Evolutionary conservation across 768 basidiomycete genomes (phyloP).

Genomic region (Boletus subparvulus): DNA sequence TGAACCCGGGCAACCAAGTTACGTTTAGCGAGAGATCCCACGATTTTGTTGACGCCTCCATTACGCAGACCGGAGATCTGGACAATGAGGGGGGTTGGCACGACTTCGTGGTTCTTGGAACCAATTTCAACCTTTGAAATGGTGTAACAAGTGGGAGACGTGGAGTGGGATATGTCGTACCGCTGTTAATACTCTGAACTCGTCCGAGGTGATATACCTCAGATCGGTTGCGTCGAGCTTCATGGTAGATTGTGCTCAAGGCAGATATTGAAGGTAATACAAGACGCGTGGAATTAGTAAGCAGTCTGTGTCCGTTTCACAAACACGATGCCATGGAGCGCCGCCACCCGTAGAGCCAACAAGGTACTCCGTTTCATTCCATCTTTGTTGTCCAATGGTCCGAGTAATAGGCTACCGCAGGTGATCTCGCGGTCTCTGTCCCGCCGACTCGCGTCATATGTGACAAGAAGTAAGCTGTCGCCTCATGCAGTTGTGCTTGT

Average conservation of each 20-base stretch:
- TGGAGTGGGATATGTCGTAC: constrained; percentile 39
- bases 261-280: not conserved
- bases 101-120: constrained; percentile 96
- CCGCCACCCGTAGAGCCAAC: constrained; percentile 32
- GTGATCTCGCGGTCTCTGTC: constrained; percentile 21
- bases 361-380: constrained; percentile 26
- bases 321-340: constrained; percentile 16
- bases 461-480: constrained; percentile 17
- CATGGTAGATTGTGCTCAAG: constrained; percentile 46
- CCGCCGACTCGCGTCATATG: constrained; percentile 1
- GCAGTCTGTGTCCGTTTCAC: not conserved
- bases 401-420: constrained; percentile 21
- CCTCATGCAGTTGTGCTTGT: not conserved
- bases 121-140: constrained; percentile 86
- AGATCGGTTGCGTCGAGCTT: constrained; percentile 94
- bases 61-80: constrained; percentile 91
- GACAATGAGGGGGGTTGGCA: constrained; percentile 84
- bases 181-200: constrained; percentile 95
- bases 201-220: constrained; percentile 87
- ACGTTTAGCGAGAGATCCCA: constrained; percentile 88
- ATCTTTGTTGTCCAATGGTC: not conserved
- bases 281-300: constrained; percentile 1
- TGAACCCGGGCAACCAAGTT: constrained; percentile 88
- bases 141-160: constrained; percentile 4
- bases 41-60: constrained; percentile 91